Evolutionary conservation across 257 asterid genomes (phyloP), one percentile per base, ranked within the genome.

Genomic region (Prunella vulgaris): DNA sequence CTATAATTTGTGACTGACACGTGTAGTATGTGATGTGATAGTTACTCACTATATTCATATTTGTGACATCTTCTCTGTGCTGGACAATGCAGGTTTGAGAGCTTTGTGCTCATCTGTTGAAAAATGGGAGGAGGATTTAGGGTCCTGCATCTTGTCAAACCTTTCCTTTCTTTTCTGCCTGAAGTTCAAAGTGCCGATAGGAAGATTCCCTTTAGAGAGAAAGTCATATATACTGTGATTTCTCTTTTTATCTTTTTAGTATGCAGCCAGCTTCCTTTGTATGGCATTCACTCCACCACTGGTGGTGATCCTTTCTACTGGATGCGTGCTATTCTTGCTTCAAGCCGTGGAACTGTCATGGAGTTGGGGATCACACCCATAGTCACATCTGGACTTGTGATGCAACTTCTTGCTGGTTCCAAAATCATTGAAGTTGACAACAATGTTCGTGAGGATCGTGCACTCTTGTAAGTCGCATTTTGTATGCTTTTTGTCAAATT

Each of bases 321-420:
- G 91, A 87, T 88, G 89, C 89, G 92, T 28, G 92, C 83, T 35
- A 84, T 88, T 74, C 89, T 88, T 27, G 92, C 92, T 24, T 85
- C 95, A 7, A 85, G 74, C 72, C 92, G 88, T 64, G 95, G 95
- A 14, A 82, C 95, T 35, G 88, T 88, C 46, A 88, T 88, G 95
- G 95, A 87, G 82, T 76, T 87, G 73, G 95, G 95, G 13, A 85
- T 87, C 74, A 82, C 95, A 0, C 90, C 95, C 60, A 85, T 88
- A 15, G 92, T 88, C 66, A 88, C 95, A 9, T 85, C 90, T 53
- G 88, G 88, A 40, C 64, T 88, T 69, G 91, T 87, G 69, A 85
- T 87, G 86, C 92, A 87, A 30, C 86, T 87, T 59, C 59, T 87
- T 74, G 90, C 90, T 40, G 90, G 94, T 30, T 87, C 89, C 6